These are phyloP conservation scores for Platanus orientalis DNA, from an alignment of 164 flowering plant species.

Conservation along the genomic window DNA sequence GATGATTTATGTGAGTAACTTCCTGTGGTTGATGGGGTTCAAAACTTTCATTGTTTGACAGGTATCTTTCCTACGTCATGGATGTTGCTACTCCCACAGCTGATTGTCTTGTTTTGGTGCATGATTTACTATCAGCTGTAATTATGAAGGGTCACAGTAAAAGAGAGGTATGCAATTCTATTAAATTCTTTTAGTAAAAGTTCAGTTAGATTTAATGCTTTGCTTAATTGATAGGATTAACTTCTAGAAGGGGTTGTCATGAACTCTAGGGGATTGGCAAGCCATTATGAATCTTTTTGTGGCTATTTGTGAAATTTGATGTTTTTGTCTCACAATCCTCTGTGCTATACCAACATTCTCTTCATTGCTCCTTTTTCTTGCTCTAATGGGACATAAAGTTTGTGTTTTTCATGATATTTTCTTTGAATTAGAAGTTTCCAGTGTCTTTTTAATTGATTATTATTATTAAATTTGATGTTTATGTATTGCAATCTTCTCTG, in stretches of 20 bases:
- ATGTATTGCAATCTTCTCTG: too few relatives aligned
- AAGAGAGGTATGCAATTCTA: conserved; percentile 60
- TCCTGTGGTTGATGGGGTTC: conserved; percentile 14
- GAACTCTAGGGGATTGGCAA: not conserved
- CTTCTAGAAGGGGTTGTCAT: not conserved
- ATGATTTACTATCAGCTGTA: conserved; percentile 72
- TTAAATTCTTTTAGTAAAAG: not conserved
- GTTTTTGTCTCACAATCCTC: not conserved
- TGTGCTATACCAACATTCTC: not conserved
- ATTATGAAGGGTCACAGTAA: conserved; percentile 75
- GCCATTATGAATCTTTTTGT: not conserved
- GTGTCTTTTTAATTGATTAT: too few relatives aligned
- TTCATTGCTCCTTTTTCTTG: too few relatives aligned
- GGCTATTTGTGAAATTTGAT: not conserved
- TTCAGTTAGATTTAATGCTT: not conserved
- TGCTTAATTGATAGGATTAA: not conserved
- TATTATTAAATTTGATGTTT: too few relatives aligned
- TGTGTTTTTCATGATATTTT: too few relatives aligned
- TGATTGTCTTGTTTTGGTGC: conserved; percentile 73
- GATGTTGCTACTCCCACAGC: conserved; percentile 98
- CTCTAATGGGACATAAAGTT: too few relatives aligned
- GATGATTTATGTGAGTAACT: too few relatives aligned
- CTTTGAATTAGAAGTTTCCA: too few relatives aligned
- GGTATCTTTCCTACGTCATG: conserved; percentile 93
- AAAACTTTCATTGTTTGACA: conserved; percentile 23